Evolutionary conservation across 140 eudicot genomes (phyloP), one percentile per base, ranked within the genome.

Genomic region (Stevia rebaudiana): DNA sequence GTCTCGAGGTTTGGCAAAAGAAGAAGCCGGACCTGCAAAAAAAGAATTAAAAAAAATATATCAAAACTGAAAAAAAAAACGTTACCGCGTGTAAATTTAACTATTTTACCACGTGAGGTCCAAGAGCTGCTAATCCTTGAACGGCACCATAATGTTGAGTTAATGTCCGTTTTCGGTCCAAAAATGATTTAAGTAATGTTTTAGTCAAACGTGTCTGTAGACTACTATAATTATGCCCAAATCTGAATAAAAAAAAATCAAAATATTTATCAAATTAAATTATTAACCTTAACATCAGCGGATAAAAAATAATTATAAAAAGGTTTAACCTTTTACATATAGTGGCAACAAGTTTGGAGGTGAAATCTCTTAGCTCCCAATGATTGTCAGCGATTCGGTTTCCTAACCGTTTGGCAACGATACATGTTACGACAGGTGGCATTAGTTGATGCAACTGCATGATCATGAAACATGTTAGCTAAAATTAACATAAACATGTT

Each of bases 111-210:
- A 82, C 89, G 13, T 74, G 76, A 24, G 89, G 79, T 69, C 94
- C 89, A 67, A 85, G 89, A 40, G 94, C 89, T 17, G 94, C 74
- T 62, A 85, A 75, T 22, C 94, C 94, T 76, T 85, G 89, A 63
- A 85, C 77, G 47, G 94, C 88, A 50, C 94, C 94, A 72, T 85
- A 85, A 73, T 85, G 94, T 75, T 82, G 94, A 67, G 88, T 82
- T 65, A 85, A 59, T 17, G 89, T 54, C 46, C 84, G 73, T 67
- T 82, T 82, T 40, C 81, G 84, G 46, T 85, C 89, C 76, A 80
- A 65, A 79, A 85, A 82, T n/a, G 94, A 70, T 46, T 79, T 63
- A 43, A 79, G 69, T 64, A 85, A 76, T 9, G 94, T 85, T 74
- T 57, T 82, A 8, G 94, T 85, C 64, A 85, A 73, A 30, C 89